Conservation (phyloP, 768 basidiomycete genomes). For the Glaciozyma antarctica region DNA sequence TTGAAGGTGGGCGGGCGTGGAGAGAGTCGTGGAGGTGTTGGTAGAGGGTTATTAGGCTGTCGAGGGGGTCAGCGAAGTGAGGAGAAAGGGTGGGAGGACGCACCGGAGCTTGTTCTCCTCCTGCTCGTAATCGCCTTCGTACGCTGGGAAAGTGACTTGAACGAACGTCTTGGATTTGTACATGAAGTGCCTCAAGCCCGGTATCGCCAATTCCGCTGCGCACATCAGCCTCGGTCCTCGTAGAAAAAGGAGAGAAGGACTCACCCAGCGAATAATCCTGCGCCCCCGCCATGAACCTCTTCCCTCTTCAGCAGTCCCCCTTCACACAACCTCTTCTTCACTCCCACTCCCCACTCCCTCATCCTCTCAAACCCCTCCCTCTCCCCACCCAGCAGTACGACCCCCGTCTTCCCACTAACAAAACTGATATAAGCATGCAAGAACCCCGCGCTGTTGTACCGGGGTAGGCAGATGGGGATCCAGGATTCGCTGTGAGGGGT, state of each 20-base stretch:
- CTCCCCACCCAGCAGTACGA: conserved; percentile 53
- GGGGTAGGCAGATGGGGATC: conserved; percentile 91
- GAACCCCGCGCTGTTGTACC: conserved; percentile 80
- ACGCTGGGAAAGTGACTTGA: conserved; percentile 76
- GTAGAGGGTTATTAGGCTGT: conserved; percentile 73
- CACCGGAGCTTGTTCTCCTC: conserved; percentile 52
- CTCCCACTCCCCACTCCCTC: conserved; percentile 61
- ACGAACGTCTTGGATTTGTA: conserved; percentile 86
- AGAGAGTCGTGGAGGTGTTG: conserved; percentile 79
- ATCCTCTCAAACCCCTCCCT: conserved; percentile 74
- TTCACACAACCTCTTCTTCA: conserved; percentile 39
- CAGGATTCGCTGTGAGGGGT: conserved; percentile 64
- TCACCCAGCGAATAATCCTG: conserved; percentile 25
- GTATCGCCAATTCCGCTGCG: conserved; percentile 66
- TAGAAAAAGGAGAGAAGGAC: background rate
- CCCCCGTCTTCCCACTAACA: conserved; percentile 6
- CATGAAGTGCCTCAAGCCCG: conserved; percentile 83
- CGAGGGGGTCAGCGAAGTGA: background rate
- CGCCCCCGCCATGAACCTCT: background rate
- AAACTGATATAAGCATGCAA: conserved; percentile 73
- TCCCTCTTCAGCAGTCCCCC: conserved; percentile 15
- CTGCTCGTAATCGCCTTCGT: conserved; percentile 68
- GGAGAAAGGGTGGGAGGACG: background rate
- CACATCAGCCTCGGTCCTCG: background rate
- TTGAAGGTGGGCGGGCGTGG: conserved; percentile 79